Percentiles rank a stretch among this genome's conserved stretches.
phyloP scores from a whole-genome alignment of 139 green algal species.

The Auxenochlorella protothecoides region DNA sequence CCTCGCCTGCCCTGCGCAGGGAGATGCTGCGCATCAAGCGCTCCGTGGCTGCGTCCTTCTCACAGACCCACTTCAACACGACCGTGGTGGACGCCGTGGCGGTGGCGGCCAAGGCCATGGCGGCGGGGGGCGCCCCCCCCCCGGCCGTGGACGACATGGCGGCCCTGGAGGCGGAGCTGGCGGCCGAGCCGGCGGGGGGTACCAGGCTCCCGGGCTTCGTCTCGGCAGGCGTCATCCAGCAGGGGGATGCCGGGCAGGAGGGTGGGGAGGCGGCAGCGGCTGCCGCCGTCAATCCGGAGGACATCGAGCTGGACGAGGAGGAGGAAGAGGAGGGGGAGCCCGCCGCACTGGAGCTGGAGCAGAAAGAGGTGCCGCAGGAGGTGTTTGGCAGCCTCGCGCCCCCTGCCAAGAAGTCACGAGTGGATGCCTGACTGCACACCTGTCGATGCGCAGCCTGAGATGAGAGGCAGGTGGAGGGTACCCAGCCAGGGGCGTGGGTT shows the following conservation, averaged over 20 bases:
- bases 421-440: neutral
- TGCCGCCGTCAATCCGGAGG: conserved; percentile 71
- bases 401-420: conserved; percentile 7
- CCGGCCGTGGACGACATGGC: conserved; percentile 56
- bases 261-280: conserved; percentile 4
- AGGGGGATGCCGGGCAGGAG: conserved; percentile 13
- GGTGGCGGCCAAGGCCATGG: conserved; percentile 8
- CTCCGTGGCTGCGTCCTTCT: conserved; percentile 68
- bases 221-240: conserved; percentile 59
- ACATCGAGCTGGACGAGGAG: conserved; percentile 77
- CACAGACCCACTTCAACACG: conserved; percentile 76
- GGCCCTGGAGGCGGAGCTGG: conserved; percentile 56
- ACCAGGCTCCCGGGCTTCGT: conserved; percentile 69
- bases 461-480: no score
- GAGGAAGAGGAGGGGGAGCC: conserved; percentile 34
- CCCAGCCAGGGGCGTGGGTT: no score
- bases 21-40: conserved; percentile 98
- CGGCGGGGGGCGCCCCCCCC: conserved; percentile 15
- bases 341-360: conserved; percentile 43
- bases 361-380: conserved; percentile 67
- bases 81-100: conserved; percentile 51
- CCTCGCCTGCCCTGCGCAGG: conserved; percentile 35
- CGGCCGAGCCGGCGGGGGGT: conserved; percentile 17
- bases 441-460: no score
- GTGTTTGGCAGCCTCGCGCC: conserved; percentile 55